Percentiles rank a stretch among this genome's conserved stretches.
Evolutionary conservation across 2,329 filamentous ascomycete species (phyloP).

Genomic region (Fusarium bactridioides): DNA sequence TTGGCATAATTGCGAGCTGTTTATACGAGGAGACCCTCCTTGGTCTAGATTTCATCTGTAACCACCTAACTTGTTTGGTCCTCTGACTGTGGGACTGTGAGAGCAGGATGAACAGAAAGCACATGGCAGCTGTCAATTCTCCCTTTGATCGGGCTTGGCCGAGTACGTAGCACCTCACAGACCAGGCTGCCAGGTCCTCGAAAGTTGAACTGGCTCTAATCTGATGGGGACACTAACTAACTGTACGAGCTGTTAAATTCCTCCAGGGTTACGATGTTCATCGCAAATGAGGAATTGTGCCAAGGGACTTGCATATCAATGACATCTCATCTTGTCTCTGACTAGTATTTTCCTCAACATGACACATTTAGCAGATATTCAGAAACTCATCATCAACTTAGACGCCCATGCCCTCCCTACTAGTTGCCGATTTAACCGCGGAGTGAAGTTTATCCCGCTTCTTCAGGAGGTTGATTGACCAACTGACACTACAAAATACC

Average conservation of each 20-base stretch:
- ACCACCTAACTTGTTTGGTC: neutral
- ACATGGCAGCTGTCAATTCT: constrained; percentile 13
- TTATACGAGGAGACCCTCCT: constrained; percentile 20
- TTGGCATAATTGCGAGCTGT: constrained; percentile 11
- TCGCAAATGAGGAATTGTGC: neutral
- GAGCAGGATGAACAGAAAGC: neutral
- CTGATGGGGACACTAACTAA: neutral
- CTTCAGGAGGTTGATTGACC: constrained; percentile 9
- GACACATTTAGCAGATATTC: neutral
- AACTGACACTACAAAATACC: neutral
- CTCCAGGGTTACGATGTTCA: neutral
- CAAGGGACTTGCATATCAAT: neutral
- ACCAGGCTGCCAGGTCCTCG: neutral
- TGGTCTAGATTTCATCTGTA: constrained; percentile 16
- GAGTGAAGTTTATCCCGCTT: constrained; percentile 5
- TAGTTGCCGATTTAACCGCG: constrained; percentile 22
- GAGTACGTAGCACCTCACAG: neutral
- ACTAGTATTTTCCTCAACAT: neutral
- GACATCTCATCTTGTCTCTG: neutral
- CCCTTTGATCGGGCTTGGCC: neutral
- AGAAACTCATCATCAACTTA: neutral
- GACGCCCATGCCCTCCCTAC: constrained; percentile 2
- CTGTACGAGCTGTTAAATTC: constrained; percentile 1
- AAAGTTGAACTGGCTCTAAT: neutral
- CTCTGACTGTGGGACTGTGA: neutral